Base-by-base conservation (phyloP, 2,329 filamentous ascomycete genomes). In the Davidsoniella virescens region DNA sequence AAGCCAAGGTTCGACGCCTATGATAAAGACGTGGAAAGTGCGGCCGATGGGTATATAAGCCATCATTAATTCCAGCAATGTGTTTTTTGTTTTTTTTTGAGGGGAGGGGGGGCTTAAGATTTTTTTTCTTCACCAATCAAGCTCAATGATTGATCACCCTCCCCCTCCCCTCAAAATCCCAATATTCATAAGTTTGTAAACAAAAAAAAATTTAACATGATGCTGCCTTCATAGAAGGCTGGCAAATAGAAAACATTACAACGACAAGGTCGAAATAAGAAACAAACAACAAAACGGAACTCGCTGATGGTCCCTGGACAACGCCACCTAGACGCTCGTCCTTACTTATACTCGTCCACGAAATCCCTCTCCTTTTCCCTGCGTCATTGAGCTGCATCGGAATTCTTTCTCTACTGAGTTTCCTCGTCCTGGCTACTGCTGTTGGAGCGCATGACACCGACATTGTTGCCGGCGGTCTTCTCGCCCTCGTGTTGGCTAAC, bases 11-110 rank as follows among this genome's bases (percentile, higher is more conserved):
- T 33, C 26, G 10, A 33, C 26, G 26, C 26, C 26, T 10, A 33
- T 38, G 14, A 37, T 14, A 9, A 10, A 33, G 26, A 12, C 26
- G 26, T 33, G 18, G 37, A 20, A 37, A 37, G 16, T 6, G 44
- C 18, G 44, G 26, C 44, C 44, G 44, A 47, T 47, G 44, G 44
- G 44, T 47, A 47, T 47, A 47, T 47, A 47, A 47, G 29, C 29
- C 44, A 29, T 45, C n/a, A 45, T 33, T 10, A 33, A 47, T 12
- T 39, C 36, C 44, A 29, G 44, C 44, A 38, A 25, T 26, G n/a
- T 33, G 26, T 33, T 33, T 12, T 33, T 5, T 14, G 26, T 23
- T 33, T 33, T 12, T 33, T 5, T 14, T n/a, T 23, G 36, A 4
- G n/a, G 36, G 36, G 36, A 4, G 36, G 36, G 5, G 38, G 38